Conservation (phyloP, 106 monocot genomes). For the Dendrobium catenatum region DNA sequence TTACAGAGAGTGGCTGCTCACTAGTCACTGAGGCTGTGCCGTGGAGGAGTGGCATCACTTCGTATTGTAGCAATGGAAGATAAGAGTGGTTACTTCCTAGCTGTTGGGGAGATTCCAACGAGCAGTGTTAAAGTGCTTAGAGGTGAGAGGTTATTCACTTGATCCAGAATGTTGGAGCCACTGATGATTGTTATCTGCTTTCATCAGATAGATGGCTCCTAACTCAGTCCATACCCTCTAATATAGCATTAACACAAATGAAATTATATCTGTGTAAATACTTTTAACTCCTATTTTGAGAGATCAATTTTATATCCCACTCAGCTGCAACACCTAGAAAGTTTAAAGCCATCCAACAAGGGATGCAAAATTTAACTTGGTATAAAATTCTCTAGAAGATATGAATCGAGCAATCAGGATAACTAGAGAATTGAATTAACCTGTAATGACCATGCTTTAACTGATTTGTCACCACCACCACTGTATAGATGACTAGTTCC, state of each 20-base stretch:
- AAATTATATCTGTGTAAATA: neutral
- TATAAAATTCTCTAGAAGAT: neutral
- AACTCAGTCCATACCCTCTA: neutral
- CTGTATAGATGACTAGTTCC: conserved; percentile 66
- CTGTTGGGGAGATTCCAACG: neutral
- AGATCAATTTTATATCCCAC: neutral
- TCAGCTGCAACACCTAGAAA: neutral
- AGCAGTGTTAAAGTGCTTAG: neutral
- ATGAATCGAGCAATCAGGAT: neutral
- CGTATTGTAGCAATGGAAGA: neutral
- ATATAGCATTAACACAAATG: neutral
- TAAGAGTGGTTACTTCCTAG: neutral
- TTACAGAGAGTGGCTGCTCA: neutral
- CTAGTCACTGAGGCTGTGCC: neutral
- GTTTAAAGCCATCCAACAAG: neutral
- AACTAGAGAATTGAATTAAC: conserved; percentile 21
- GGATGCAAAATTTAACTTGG: neutral
- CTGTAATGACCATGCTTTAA: conserved; percentile 96
- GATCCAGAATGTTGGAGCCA: neutral
- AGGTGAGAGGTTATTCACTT: neutral
- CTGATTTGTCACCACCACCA: conserved; percentile 87
- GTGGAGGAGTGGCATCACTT: neutral
- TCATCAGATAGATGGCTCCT: neutral
- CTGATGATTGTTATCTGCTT: neutral
- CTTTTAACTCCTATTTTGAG: neutral